phyloP scores from a whole-genome alignment of 495 filamentous ascomycete species.

The Paragyromitra xinjiangensis region DNA sequence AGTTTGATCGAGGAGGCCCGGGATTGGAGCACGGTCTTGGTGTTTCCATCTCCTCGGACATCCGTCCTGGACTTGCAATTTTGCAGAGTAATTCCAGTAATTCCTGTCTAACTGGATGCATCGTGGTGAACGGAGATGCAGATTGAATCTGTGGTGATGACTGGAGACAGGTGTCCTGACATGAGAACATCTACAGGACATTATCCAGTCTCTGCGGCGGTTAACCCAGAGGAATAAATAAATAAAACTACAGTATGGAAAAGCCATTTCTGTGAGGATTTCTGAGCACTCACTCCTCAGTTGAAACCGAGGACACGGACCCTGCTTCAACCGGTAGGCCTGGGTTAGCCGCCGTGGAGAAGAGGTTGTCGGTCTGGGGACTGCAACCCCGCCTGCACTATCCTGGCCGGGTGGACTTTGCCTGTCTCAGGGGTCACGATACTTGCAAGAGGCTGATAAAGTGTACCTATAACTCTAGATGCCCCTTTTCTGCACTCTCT shows the following conservation, averaged over 20 bases:
- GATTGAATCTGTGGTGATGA: constrained; percentile 4
- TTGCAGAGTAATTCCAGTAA: not conserved
- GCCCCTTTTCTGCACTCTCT: not conserved
- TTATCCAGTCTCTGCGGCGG: not conserved
- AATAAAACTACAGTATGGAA: no score
- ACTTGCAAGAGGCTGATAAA: constrained; percentile 12
- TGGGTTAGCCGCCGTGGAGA: no score
- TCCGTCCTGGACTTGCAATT: not conserved
- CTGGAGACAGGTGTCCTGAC: constrained; percentile 42
- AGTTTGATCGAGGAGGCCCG: not conserved
- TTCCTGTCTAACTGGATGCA: not conserved
- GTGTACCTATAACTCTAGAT: not conserved
- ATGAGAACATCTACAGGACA: no score
- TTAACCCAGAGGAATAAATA: not conserved
- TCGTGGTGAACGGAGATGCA: not conserved
- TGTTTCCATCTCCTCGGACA: not conserved
- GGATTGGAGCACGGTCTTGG: constrained; percentile 1
- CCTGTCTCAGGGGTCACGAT: constrained; percentile 4
- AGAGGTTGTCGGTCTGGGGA: constrained; percentile 1
- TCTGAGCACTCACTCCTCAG: no score
- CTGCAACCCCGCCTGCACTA: constrained; percentile 27
- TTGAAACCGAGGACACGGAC: no score
- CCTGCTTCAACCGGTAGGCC: not conserved
- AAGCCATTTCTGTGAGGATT: no score
- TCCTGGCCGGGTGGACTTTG: constrained; percentile 29